These are phyloP conservation scores for Breynia disticha DNA, from an alignment of 441 rosid genomes.

Conservation along the genomic window DNA sequence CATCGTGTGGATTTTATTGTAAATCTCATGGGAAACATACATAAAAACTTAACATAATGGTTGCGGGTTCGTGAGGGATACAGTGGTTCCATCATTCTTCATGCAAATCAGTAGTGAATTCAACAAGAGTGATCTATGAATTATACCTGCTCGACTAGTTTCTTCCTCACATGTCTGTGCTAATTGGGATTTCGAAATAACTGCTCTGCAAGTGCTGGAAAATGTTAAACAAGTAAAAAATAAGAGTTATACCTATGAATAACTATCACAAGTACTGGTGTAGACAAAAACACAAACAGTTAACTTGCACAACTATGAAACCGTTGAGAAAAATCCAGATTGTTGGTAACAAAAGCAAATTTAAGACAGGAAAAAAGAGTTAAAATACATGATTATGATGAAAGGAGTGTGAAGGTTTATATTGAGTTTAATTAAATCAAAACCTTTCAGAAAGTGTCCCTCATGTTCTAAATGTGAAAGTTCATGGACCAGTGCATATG, in stretches of 20 bases:
- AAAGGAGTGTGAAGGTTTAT: slow-evolving; percentile 7
- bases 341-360: no score
- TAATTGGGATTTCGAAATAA: slow-evolving; percentile 70
- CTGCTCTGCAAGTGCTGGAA: slow-evolving; percentile 95
- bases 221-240: slow-evolving; percentile 25
- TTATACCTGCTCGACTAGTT: slow-evolving; percentile 76
- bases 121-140: slow-evolving; percentile 4
- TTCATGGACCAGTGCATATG: no score
- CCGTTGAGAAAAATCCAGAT: no score
- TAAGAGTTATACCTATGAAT: background rate
- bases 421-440: slow-evolving; percentile 14
- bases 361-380: no score
- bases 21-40: no score
- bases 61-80: no score
- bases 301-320: no score
- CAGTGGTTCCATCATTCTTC: no score
- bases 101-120: background rate
- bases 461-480: slow-evolving; percentile 75
- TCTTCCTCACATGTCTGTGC: slow-evolving; percentile 73
- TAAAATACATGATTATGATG: background rate
- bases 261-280: no score
- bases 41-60: no score
- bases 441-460: slow-evolving; percentile 86
- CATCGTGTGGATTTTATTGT: no score
- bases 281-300: no score